Percentiles rank a stretch among this genome's conserved stretches.
Evolutionary conservation across 306 rosid genomes (phyloP).

Genomic region (Albizia julibrissin): DNA sequence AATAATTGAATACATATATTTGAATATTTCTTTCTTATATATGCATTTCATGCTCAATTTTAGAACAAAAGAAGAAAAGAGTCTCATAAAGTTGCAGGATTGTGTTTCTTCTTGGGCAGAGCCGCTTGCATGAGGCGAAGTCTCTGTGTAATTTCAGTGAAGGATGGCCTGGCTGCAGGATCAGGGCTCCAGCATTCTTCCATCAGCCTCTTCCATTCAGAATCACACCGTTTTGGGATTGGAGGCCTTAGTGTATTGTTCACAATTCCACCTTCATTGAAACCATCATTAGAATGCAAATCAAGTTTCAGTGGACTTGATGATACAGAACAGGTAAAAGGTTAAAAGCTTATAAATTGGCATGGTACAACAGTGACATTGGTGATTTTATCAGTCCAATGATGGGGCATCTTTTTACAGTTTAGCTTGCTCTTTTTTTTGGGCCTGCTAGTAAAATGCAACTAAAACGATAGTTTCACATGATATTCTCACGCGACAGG

Average conservation of each 20-base stretch:
- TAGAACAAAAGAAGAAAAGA: background rate
- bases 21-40: conserved; percentile 16
- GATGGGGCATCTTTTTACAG: background rate
- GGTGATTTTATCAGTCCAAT: background rate
- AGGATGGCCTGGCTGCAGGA: conserved; percentile 75
- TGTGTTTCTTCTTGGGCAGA: conserved; percentile 56
- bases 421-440: background rate
- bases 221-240: conserved; percentile 83
- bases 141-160: conserved; percentile 70
- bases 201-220: conserved; percentile 83
- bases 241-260: conserved; percentile 83
- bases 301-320: background rate
- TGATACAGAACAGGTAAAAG: background rate
- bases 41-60: conserved; percentile 38
- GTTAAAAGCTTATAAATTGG: background rate
- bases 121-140: conserved; percentile 70
- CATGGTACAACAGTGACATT: background rate
- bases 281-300: conserved; percentile 28
- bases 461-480: background rate
- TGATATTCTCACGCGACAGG: no score
- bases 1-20: background rate
- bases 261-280: conserved; percentile 79
- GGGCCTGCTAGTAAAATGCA: background rate
- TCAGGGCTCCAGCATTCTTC: conserved; percentile 92
- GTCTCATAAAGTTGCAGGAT: conserved; percentile 38